Conservation (phyloP, 768 basidiomycete genomes). For the Pilatotrama ljubarskyi region DNA sequence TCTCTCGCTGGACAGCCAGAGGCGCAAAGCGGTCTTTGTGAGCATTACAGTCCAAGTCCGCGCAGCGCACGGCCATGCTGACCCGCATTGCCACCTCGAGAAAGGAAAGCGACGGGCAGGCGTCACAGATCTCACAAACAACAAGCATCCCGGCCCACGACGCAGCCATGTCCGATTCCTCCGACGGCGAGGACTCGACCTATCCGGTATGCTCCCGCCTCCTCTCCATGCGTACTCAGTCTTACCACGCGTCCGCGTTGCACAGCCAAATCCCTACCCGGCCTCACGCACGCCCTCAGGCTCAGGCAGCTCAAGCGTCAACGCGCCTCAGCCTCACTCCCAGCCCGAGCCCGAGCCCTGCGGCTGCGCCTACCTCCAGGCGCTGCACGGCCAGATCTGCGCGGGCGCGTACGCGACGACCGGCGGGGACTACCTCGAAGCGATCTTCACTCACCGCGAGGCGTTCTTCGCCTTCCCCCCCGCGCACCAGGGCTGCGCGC, state of each 20-base stretch:
- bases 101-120: slow-evolving; percentile 28
- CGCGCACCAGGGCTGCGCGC: slow-evolving; percentile 64
- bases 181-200: slow-evolving; percentile 29
- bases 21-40: slow-evolving; percentile 24
- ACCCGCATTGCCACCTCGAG: slow-evolving; percentile 20
- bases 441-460: slow-evolving; percentile 76
- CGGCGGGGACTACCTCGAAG: slow-evolving; percentile 75
- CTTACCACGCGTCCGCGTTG: neutral
- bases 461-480: slow-evolving; percentile 61
- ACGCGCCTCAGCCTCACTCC: slow-evolving; percentile 14
- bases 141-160: slow-evolving; percentile 15
- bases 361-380: slow-evolving; percentile 36
- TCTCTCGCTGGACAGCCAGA: slow-evolving; percentile 24
- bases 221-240: slow-evolving; percentile 11
- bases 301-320: slow-evolving; percentile 22
- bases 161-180: slow-evolving; percentile 29
- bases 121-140: slow-evolving; percentile 12
- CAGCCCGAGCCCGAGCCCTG: slow-evolving; percentile 13
- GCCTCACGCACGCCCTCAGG: slow-evolving; percentile 5
- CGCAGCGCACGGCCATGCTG: neutral
- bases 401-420: slow-evolving; percentile 48
- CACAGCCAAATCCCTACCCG: slow-evolving; percentile 16
- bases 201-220: slow-evolving; percentile 23
- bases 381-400: slow-evolving; percentile 29
- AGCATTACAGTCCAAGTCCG: slow-evolving; percentile 7